Conservation (phyloP, 441 rosid species). For the Euphorbia corollata region DNA sequence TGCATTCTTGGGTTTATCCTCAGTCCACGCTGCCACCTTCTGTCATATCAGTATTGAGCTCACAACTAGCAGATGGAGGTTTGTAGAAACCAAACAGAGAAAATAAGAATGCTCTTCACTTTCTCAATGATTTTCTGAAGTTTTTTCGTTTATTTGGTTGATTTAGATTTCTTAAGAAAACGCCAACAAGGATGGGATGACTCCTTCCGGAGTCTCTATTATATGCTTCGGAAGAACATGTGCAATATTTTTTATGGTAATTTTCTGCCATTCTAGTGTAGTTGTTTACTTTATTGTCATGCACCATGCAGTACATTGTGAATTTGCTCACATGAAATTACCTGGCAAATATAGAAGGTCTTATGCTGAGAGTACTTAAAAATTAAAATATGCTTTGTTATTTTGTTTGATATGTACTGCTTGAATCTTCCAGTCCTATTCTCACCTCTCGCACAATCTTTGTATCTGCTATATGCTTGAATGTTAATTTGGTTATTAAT, state of each 20-base stretch:
- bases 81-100: constrained; percentile 20
- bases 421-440: not conserved
- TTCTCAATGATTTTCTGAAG: constrained; percentile 1
- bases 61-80: constrained; percentile 63
- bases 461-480: not conserved
- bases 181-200: constrained; percentile 81
- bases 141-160: constrained; percentile 31
- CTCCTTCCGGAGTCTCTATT: constrained; percentile 82
- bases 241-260: constrained; percentile 56
- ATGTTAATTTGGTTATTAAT: not conserved
- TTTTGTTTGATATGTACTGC: not conserved
- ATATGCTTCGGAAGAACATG: constrained; percentile 63
- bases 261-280: not conserved
- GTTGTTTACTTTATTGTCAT: not conserved
- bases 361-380: not conserved
- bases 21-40: constrained; percentile 78
- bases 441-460: not conserved
- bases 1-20: constrained; percentile 93
- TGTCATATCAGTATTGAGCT: constrained; percentile 48
- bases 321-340: not conserved
- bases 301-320: not conserved
- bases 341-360: no score
- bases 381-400: not conserved
- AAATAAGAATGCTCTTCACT: constrained; percentile 3
- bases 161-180: constrained; percentile 58